Percentiles rank a stretch among this genome's conserved stretches.
These are phyloP conservation scores for Taiwanofungus camphoratus DNA, from an alignment of 1,284 basidiomycete genomes.

Conservation along the genomic window DNA sequence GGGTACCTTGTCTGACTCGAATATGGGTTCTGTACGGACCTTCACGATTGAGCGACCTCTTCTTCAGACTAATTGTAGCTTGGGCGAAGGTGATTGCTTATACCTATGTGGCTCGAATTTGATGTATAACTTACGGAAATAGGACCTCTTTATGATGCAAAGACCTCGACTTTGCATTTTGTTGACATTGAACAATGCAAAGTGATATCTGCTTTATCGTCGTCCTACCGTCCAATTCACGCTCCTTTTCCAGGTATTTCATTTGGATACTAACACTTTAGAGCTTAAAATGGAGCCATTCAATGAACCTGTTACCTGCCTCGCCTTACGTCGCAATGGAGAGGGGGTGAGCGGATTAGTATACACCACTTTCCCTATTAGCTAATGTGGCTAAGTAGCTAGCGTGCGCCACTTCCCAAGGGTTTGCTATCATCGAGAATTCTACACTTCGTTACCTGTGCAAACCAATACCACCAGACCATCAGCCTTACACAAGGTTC, in stretches of 20 bases:
- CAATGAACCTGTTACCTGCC: constrained; percentile 46
- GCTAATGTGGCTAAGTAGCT: constrained; percentile 31
- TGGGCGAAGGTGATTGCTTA: constrained; percentile 53
- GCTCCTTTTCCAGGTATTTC: constrained; percentile 40
- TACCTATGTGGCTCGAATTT: constrained; percentile 1
- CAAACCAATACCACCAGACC: constrained; percentile 40
- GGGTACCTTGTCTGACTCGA: neutral
- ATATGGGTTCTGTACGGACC: constrained; percentile 11
- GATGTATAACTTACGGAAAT: constrained; percentile 3
- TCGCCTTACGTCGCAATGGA: constrained; percentile 42
- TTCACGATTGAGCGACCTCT: constrained; percentile 39
- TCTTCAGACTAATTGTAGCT: constrained; percentile 48
- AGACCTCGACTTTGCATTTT: constrained; percentile 52
- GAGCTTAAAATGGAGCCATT: constrained; percentile 42
- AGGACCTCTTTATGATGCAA: constrained; percentile 60
- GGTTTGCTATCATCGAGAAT: constrained; percentile 46
- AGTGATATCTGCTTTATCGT: constrained; percentile 26
- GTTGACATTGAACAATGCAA: constrained; percentile 59
- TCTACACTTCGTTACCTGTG: constrained; percentile 41
- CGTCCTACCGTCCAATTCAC: neutral
- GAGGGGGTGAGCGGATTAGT: constrained; percentile 36
- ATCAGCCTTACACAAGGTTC: constrained; percentile 46
- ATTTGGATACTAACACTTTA: constrained; percentile 38
- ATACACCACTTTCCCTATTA: neutral
- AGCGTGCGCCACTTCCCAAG: constrained; percentile 47